Base-by-base conservation (phyloP, 768 basidiomycete genomes). In the Coprinopsis sp. region DNA sequence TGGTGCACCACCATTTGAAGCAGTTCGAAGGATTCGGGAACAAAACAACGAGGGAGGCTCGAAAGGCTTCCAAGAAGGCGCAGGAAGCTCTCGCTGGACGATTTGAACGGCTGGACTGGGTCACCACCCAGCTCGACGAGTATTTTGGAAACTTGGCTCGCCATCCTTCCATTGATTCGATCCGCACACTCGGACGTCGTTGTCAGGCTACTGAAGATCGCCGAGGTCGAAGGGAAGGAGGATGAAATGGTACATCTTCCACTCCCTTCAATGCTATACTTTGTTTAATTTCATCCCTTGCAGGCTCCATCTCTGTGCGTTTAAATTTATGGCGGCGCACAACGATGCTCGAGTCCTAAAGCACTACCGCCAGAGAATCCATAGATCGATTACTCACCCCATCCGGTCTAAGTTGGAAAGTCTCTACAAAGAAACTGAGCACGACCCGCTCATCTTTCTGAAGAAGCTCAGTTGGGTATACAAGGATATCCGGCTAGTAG, bases 21-120 rank as follows among this genome's bases (percentile, higher is more conserved):
- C 89, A 90, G 56, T 84, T 99, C 27, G 94, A 97, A 61, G 76
- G 77, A 2, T 99, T 99, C 68, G 80, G 93, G 2, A 98, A 97
- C 59, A 84, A 95, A 62, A 92, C 92, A 8, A 80, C 96, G 75
- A 91, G 93, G 56, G 86, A 91, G 61, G 94, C 95, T 13, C 95
- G 93, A 67, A 79, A 84, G 49, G 83, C 87, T 4, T 82, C 83
- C 12, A 68, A 79, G 0, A 71, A 76, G 31, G 82, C 83, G 3
- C 78, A 84, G 45, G 68, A 72, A 33, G 91, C 87, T 11, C 72
- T 91, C 29, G 71, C 76, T 6, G 78, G 81, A 39, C 84, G 85
- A 72, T 97, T 99, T 59, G 88, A 91, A 62, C 82, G 87, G 13
- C 72, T 98, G 8, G 87, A 88, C 50, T 79, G 74, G 46, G 73